These are phyloP conservation scores for Talaromyces sp. DNA, from an alignment of 2,329 filamentous ascomycete species.

Conservation along the genomic window DNA sequence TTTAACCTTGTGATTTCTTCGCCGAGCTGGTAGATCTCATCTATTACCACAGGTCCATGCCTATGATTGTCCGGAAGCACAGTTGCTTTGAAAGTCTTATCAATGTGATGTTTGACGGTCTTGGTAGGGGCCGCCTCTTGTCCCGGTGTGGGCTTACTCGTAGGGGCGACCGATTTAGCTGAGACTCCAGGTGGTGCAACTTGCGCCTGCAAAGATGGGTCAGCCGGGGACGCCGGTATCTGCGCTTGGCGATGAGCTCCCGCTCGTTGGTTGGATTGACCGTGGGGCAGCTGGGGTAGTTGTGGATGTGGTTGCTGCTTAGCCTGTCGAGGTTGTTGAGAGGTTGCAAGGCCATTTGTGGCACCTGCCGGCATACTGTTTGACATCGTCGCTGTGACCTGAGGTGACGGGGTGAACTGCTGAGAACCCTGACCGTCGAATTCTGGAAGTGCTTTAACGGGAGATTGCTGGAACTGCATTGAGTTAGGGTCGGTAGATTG, in stretches of 20 bases:
- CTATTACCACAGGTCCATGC: conserved; percentile 71
- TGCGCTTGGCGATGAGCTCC: conserved; percentile 38
- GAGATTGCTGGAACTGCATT: conserved; percentile 45
- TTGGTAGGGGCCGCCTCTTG: conserved; percentile 34
- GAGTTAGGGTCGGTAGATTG: conserved; percentile 38
- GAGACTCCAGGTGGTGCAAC: conserved; percentile 31
- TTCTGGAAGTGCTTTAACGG: conserved; percentile 52
- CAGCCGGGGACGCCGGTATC: conserved; percentile 31
- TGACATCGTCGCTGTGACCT: conserved; percentile 31
- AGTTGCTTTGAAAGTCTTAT: conserved; percentile 49
- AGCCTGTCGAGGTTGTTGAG: conserved; percentile 36
- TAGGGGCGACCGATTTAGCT: conserved; percentile 28
- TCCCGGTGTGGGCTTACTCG: conserved; percentile 32
- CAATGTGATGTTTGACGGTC: conserved; percentile 40
- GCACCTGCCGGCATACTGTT: conserved; percentile 34
- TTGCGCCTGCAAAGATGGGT: conserved; percentile 30
- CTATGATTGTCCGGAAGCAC: conserved; percentile 52
- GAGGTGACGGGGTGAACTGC: conserved; percentile 35
- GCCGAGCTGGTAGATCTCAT: conserved; percentile 63
- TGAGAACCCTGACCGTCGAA: conserved; percentile 39
- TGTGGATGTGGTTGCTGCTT: conserved; percentile 29
- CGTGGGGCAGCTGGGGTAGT: conserved; percentile 16
- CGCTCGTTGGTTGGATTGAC: conserved; percentile 28
- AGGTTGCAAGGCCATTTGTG: conserved; percentile 43
- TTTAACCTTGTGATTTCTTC: conserved; percentile 66